Percentiles rank a stretch among this genome's conserved stretches.
These are phyloP conservation scores for Glonium stellatum DNA, from an alignment of 495 filamentous ascomycete species.

Conservation along the genomic window DNA sequence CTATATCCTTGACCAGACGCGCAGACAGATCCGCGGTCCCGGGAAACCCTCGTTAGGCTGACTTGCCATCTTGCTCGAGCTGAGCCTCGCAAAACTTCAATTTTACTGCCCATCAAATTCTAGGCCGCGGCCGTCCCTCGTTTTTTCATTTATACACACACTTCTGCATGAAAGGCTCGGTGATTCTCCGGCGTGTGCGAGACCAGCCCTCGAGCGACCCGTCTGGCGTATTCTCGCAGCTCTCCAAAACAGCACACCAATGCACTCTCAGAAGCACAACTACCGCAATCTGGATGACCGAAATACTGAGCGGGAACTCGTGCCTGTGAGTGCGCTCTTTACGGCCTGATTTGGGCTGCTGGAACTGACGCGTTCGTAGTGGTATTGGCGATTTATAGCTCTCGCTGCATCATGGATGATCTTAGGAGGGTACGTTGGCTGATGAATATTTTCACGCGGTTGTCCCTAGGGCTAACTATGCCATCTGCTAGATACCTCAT, in stretches of 20 bases:
- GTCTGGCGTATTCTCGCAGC: neutral
- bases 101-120: neutral
- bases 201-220: neutral
- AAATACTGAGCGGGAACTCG: neutral
- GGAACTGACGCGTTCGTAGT: neutral
- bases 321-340: neutral
- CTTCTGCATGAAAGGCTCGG: neutral
- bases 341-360: neutral
- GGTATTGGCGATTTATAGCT: constrained; percentile 31
- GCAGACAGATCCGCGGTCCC: neutral
- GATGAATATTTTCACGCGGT: no score
- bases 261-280: neutral
- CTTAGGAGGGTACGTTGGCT: constrained; percentile 22
- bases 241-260: constrained; percentile 3
- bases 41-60: neutral
- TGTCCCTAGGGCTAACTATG: neutral
- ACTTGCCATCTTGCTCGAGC: constrained; percentile 2
- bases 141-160: neutral
- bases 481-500: constrained; percentile 30
- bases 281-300: neutral
- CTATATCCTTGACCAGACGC: neutral
- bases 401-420: constrained; percentile 29
- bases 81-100: neutral
- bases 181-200: constrained; percentile 1
- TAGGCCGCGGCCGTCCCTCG: neutral